A percentile compares a stretch with the other conserved stretches of the same genome.
These are phyloP conservation scores for Fraxinus dipetala DNA, from an alignment of 305 asterid genomes.

Conservation along the genomic window DNA sequence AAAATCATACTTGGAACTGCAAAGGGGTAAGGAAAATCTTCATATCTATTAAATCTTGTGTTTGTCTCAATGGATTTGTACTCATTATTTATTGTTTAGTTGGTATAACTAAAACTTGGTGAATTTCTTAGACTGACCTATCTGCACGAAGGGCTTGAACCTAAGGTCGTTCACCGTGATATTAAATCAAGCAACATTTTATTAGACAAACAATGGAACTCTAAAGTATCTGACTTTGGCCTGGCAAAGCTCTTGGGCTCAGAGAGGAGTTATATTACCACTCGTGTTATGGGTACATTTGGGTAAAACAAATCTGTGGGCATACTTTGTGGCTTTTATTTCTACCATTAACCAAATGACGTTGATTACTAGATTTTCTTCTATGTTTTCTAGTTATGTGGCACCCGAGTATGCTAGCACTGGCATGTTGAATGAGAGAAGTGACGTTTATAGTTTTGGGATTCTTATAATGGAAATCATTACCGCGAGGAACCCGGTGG, in stretches of 20 bases:
- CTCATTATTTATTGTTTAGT: neutral
- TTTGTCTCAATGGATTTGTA: neutral
- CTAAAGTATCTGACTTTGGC: conserved; percentile 90
- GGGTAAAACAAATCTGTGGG: conserved; percentile 47
- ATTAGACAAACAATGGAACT: conserved; percentile 66
- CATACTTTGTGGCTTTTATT: neutral
- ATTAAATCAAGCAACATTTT: conserved; percentile 89
- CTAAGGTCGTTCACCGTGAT: conserved; percentile 93
- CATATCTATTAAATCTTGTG: neutral
- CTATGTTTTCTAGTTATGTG: conserved; percentile 56
- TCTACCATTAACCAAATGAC: conserved; percentile 3
- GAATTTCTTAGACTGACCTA: conserved; percentile 58
- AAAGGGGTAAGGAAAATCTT: conserved; percentile 57
- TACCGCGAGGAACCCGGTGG: conserved; percentile 79
- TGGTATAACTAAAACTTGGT: conserved; percentile 11
- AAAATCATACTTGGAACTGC: conserved; percentile 80
- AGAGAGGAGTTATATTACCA: conserved; percentile 73
- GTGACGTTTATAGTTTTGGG: conserved; percentile 92
- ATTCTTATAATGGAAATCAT: conserved; percentile 83
- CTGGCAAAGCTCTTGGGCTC: conserved; percentile 85
- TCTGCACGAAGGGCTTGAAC: conserved; percentile 90
- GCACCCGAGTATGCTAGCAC: conserved; percentile 96
- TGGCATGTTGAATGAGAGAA: conserved; percentile 86
- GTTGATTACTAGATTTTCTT: neutral
- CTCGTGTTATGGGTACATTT: conserved; percentile 93